Evolutionary conservation across 2,329 filamentous ascomycete species (phyloP).

Genomic region (Colletotrichum filicis): DNA sequence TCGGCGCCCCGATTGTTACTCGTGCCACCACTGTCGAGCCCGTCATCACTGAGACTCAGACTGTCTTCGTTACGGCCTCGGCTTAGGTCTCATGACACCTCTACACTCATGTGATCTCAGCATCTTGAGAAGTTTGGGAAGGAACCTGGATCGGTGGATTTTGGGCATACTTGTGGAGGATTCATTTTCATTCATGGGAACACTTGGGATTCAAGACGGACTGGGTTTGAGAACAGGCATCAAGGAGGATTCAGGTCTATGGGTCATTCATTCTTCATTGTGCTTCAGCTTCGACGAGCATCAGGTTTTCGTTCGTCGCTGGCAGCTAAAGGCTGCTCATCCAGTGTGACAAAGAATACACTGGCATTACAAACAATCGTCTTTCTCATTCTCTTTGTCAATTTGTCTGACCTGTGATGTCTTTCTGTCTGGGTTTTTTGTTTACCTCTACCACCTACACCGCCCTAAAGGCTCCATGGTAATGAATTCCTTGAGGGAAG

Average conservation of each 20-base stretch:
- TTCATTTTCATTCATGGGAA: not conserved
- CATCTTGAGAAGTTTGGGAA: not conserved
- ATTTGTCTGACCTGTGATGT: no score
- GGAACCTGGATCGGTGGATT: not conserved
- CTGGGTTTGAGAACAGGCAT: not conserved
- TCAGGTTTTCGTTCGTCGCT: not conserved
- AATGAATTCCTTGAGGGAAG: accelerated
- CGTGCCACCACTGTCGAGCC: not conserved
- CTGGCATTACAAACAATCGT: not conserved
- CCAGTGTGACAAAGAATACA: not conserved
- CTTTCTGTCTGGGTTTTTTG: not conserved
- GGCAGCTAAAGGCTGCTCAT: not conserved
- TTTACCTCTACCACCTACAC: not conserved
- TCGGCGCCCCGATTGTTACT: no score
- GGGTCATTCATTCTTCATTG: not conserved
- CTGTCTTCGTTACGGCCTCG: not conserved
- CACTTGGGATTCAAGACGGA: not conserved
- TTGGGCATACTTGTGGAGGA: not conserved
- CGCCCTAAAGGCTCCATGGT: no score
- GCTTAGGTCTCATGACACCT: not conserved
- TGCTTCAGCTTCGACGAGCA: not conserved
- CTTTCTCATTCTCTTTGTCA: not conserved
- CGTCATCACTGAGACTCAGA: no score
- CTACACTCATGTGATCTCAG: not conserved
- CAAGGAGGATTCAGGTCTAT: not conserved